A percentile compares a stretch with the other conserved stretches of the same genome.
These are phyloP conservation scores for Citropsis articulata DNA, from an alignment of 345 rosid genomes.

Conservation along the genomic window DNA sequence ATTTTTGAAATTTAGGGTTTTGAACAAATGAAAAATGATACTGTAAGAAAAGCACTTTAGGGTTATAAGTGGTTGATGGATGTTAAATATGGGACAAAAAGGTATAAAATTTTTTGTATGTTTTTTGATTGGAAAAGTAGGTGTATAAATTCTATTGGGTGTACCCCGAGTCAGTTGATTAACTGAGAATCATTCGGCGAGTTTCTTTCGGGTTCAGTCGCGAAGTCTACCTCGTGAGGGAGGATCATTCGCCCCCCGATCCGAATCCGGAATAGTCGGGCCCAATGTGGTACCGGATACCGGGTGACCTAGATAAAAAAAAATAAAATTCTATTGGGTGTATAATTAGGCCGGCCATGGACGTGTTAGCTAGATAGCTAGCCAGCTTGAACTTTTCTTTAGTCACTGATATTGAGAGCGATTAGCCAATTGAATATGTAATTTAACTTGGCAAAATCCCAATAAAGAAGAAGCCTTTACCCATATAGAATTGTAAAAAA, in stretches of 20 bases:
- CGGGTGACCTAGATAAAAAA: too few relatives aligned
- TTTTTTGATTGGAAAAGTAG: neutral
- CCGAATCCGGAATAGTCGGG: too few relatives aligned
- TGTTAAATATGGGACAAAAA: too few relatives aligned
- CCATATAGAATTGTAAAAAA: neutral
- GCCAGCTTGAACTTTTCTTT: neutral
- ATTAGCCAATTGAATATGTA: neutral
- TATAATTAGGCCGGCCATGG: constrained; percentile 15
- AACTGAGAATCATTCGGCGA: too few relatives aligned
- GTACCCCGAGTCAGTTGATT: too few relatives aligned
- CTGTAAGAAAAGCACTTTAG: neutral
- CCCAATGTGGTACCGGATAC: too few relatives aligned
- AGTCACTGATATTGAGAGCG: neutral
- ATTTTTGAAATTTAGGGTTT: neutral
- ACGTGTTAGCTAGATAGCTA: neutral
- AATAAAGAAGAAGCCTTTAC: neutral
- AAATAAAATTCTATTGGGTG: too few relatives aligned
- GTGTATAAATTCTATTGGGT: neutral
- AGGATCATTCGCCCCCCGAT: too few relatives aligned
- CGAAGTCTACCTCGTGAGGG: too few relatives aligned
- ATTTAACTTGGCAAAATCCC: neutral
- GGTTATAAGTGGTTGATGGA: neutral
- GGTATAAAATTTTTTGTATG: neutral
- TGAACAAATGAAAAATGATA: neutral
- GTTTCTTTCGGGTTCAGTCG: too few relatives aligned